Conservation (phyloP, 495 filamentous ascomycete species). For the Chaetomium cochliodes region DNA sequence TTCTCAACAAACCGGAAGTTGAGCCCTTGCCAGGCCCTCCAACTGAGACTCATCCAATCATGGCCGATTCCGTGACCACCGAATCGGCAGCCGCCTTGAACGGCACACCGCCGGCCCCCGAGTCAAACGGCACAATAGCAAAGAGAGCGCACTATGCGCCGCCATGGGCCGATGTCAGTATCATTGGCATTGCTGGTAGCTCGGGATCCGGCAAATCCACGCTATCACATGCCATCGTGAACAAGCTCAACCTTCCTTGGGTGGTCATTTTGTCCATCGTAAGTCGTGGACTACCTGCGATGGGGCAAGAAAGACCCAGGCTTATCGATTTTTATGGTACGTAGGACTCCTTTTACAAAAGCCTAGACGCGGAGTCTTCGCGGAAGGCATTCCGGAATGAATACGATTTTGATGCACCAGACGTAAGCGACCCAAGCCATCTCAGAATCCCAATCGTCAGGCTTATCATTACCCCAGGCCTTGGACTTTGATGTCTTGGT, state of each 20-base stretch:
- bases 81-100: conserved; percentile 12
- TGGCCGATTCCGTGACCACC: conserved; percentile 6
- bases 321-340: not conserved
- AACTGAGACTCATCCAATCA: not conserved
- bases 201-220: conserved; percentile 98
- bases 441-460: conserved; percentile 15
- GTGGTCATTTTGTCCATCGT: conserved; percentile 97
- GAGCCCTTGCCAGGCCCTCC: not conserved
- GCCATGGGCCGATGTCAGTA: conserved; percentile 90
- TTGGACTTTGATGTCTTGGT: conserved; percentile 91
- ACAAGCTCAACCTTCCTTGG: conserved; percentile 88
- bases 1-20: not conserved
- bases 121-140: conserved; percentile 40
- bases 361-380: conserved; percentile 69
- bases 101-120: conserved; percentile 10
- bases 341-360: conserved; percentile 96
- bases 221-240: conserved; percentile 86
- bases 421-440: conserved; percentile 39
- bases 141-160: conserved; percentile 74
- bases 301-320: not conserved
- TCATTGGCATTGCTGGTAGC: conserved; percentile 93
- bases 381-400: conserved; percentile 78
- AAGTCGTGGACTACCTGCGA: conserved; percentile 29
- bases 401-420: conserved; percentile 92
- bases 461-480: conserved; percentile 47